These are phyloP conservation scores for Biscogniauxia sp. DNA, from an alignment of 2,329 filamentous ascomycete genomes.

Conservation along the genomic window DNA sequence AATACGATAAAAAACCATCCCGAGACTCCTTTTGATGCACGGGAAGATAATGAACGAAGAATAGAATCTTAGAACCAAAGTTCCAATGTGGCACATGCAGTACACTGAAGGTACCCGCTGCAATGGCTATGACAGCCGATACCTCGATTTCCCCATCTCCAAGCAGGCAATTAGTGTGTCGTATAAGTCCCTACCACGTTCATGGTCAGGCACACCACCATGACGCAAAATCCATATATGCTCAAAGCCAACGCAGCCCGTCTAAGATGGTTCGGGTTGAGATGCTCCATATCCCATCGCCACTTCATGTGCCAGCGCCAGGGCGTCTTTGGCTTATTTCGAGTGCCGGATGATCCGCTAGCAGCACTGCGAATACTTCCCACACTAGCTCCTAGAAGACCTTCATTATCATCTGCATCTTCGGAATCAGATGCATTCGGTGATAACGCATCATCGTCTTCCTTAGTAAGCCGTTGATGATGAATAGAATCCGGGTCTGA, in stretches of 20 bases:
- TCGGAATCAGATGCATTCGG: conserved; percentile 39
- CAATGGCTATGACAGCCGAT: neutral
- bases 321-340: conserved; percentile 36
- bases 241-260: conserved; percentile 72
- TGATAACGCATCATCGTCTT: conserved; percentile 81
- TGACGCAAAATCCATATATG: conserved; percentile 81
- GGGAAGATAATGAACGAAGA: conserved; percentile 8
- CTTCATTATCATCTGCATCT: conserved; percentile 31
- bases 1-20: conserved; percentile 3
- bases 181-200: conserved; percentile 74
- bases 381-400: conserved; percentile 44
- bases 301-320: conserved; percentile 56
- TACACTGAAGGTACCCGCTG: neutral
- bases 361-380: conserved; percentile 43
- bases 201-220: conserved; percentile 82
- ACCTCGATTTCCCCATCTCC: neutral
- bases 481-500: conserved; percentile 82
- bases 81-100: neutral
- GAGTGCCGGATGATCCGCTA: conserved; percentile 35
- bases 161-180: neutral
- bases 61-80: neutral
- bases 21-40: conserved; percentile 20
- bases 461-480: conserved; percentile 84
- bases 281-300: conserved; percentile 59
- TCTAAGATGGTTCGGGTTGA: conserved; percentile 66